Evolutionary conservation across 2,329 filamentous ascomycete species (phyloP), one percentile per base, ranked within the genome.

Genomic region (Xylariaceae sp.): DNA sequence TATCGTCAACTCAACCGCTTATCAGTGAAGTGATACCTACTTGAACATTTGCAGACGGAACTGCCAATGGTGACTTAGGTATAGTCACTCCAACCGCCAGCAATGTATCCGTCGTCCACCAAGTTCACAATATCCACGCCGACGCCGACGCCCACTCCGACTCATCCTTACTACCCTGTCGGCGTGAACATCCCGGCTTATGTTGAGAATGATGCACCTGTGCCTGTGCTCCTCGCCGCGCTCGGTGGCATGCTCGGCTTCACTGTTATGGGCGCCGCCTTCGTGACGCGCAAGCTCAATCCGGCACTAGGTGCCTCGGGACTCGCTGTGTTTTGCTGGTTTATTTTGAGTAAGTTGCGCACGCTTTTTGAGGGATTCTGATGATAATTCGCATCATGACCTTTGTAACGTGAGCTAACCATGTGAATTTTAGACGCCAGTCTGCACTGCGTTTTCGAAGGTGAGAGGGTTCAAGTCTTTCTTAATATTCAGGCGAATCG

Each of bases 361-460:
- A 45, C 42, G 42, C 23, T 30, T 30, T 30, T 30, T 4, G 23
- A 30, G 23, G 4, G 3, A 30, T 30, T 30, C 23, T 30, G 23
- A 30, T 30, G 23, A n/a, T n/a, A n/a, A n/a, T n/a, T n/a, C n/a
- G n/a, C n/a, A n/a, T n/a, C n/a, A n/a, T n/a, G n/a, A n/a, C n/a
- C n/a, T n/a, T n/a, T n/a, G n/a, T n/a, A 49, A 23, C 18, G 2
- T 11, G 4, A 49, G 17, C 47, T 49, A 11, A 49, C 47, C 17
- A 49, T 11, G 8, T 11, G 10, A 10, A 10, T 17, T 53, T 2
- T 55, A 87, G 84, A 83, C 66, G 86, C 84, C 1, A 84, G 81
- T 65, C 78, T 96, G 44, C 92, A 96, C 74, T 80, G 88, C 57
- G 86, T 88, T 69, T 96, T 96, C 72, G 91, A 96, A 77, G 89